Evolutionary conservation across 2,329 filamentous ascomycete genomes (phyloP).

Genomic region (Endothia cerciana): DNA sequence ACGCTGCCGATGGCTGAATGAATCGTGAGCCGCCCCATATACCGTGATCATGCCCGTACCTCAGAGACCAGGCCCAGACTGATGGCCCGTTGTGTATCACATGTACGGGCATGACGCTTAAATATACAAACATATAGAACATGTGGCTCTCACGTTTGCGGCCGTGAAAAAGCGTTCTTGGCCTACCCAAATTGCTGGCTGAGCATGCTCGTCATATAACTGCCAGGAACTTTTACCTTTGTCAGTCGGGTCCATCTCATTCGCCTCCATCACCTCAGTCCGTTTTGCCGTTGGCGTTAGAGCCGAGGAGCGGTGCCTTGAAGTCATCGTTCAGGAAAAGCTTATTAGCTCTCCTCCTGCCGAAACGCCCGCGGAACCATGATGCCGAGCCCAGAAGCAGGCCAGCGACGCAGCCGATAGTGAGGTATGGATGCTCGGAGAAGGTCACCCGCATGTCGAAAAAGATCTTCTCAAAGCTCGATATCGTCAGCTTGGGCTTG

Average conservation of each 20-base stretch:
- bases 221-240: background rate
- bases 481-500: constrained; percentile 77
- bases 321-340: constrained; percentile 62
- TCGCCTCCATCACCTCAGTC: constrained; percentile 43
- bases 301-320: constrained; percentile 66
- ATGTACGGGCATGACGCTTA: constrained; percentile 21
- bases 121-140: constrained; percentile 27
- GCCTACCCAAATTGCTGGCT: background rate
- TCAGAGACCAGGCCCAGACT: constrained; percentile 5
- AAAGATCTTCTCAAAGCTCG: constrained; percentile 71
- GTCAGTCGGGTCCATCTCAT: constrained; percentile 23
- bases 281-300: constrained; percentile 53
- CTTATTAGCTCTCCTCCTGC: constrained; percentile 62
- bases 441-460: constrained; percentile 65
- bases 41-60: background rate
- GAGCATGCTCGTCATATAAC: background rate
- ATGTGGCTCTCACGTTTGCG: constrained; percentile 8
- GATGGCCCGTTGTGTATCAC: constrained; percentile 19
- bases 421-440: constrained; percentile 62
- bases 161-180: background rate
- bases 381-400: constrained; percentile 56
- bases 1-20: background rate
- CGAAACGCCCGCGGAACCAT: constrained; percentile 58
- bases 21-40: background rate
- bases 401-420: constrained; percentile 60